Evolutionary conservation across 2,329 filamentous ascomycete species (phyloP).

Genomic region (Anthostomella pinea): DNA sequence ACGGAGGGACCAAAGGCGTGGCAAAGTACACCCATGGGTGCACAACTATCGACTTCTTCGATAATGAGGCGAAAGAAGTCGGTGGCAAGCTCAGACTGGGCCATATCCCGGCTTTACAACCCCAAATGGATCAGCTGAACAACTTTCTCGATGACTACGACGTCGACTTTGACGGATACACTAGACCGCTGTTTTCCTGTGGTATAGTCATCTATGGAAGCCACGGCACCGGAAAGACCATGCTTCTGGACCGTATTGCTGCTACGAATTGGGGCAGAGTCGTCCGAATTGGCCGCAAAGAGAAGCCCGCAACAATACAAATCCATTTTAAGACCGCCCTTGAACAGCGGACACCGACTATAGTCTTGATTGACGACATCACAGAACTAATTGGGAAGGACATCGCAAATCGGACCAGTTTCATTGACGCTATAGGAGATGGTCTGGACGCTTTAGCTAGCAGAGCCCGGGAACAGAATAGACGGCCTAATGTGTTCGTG

Average conservation of each 20-base stretch:
- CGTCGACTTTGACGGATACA: constrained; percentile 32
- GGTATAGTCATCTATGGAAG: constrained; percentile 77
- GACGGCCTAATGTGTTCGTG: constrained; percentile 62
- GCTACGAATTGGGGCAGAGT: constrained; percentile 69
- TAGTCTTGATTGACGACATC: constrained; percentile 77
- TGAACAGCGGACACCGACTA: constrained; percentile 63
- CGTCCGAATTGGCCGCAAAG: constrained; percentile 54
- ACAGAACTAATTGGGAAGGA: constrained; percentile 66
- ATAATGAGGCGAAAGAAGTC: constrained; percentile 26
- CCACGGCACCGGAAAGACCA: constrained; percentile 79
- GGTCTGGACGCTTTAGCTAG: constrained; percentile 54
- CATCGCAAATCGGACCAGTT: constrained; percentile 46
- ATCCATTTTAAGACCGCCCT: constrained; percentile 68
- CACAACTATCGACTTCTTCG: constrained; percentile 38
- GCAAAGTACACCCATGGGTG: constrained; percentile 42
- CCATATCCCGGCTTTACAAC: constrained; percentile 65
- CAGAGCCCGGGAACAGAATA: constrained; percentile 34
- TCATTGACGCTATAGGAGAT: constrained; percentile 49
- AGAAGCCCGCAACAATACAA: constrained; percentile 59
- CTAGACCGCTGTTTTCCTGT: constrained; percentile 40
- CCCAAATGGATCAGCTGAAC: constrained; percentile 66
- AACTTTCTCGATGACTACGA: constrained; percentile 58
- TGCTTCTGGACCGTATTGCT: constrained; percentile 67
- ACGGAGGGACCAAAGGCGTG: constrained; percentile 42
- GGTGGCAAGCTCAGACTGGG: constrained; percentile 43